Evolutionary conservation across 805 yeast species (phyloP).

Genomic region (Lachancea mirantina): DNA sequence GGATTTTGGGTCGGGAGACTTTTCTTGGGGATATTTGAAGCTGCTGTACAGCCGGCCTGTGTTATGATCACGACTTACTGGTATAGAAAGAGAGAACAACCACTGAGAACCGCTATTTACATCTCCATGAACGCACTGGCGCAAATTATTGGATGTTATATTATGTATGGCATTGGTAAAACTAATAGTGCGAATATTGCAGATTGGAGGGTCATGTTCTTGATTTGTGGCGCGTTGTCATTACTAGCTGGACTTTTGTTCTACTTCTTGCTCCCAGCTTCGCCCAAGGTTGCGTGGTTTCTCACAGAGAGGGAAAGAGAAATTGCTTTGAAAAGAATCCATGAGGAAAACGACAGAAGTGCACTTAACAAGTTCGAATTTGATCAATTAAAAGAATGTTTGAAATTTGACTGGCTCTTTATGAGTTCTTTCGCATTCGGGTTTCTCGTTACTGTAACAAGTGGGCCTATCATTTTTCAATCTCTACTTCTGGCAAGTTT

Average conservation of each 20-base stretch:
- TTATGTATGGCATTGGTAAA: slow-evolving; percentile 15
- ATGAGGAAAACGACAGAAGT: slow-evolving; percentile 3
- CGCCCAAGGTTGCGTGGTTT: slow-evolving; percentile 4
- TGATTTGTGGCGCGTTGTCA: slow-evolving; percentile 2
- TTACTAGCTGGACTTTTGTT: slow-evolving; percentile 1
- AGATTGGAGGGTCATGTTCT: slow-evolving; percentile 4
- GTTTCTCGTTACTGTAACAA: slow-evolving; percentile 4
- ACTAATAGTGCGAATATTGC: slow-evolving; percentile 3
- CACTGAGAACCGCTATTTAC: slow-evolving; percentile 27
- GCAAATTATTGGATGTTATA: slow-evolving; percentile 12
- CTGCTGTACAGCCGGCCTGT: slow-evolving; percentile 17
- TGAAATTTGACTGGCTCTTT: slow-evolving; percentile 8
- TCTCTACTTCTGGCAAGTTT: slow-evolving; percentile 6
- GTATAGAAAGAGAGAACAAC: slow-evolving; percentile 24
- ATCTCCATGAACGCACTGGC: slow-evolving; percentile 21
- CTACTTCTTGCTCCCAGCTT: slow-evolving; percentile 1
- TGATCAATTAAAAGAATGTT: slow-evolving; percentile 3
- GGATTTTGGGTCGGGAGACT: slow-evolving; percentile 8
- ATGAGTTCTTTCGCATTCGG: slow-evolving; percentile 3
- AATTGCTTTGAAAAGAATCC: slow-evolving; percentile 2
- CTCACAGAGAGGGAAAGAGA: slow-evolving; percentile 3
- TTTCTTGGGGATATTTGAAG: slow-evolving; percentile 16
- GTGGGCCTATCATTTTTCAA: slow-evolving; percentile 8
- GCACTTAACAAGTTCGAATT: not conserved
- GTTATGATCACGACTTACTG: slow-evolving; percentile 26